phyloP scores from a whole-genome alignment of 2,329 filamentous ascomycete species.

The Alternaria tenuissima region DNA sequence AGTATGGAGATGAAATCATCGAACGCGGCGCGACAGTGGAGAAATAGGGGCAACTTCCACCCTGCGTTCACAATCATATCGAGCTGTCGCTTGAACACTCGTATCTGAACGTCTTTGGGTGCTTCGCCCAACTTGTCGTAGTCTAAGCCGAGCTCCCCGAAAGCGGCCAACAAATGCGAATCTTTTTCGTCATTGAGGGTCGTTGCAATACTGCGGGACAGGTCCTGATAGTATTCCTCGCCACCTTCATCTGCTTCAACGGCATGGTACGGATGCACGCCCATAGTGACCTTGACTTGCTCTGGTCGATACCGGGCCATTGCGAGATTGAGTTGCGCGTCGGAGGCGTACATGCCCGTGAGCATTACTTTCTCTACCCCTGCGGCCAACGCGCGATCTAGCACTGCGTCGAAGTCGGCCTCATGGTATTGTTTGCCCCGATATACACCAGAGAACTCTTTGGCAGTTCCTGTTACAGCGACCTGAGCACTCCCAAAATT shows the following conservation, averaged over 20 bases:
- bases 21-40: slow-evolving; percentile 55
- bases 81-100: slow-evolving; percentile 54
- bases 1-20: slow-evolving; percentile 56
- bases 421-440: slow-evolving; percentile 40
- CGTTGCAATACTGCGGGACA: slow-evolving; percentile 33
- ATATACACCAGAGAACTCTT: slow-evolving; percentile 61
- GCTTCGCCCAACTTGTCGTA: slow-evolving; percentile 58
- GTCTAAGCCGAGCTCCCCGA: slow-evolving; percentile 61
- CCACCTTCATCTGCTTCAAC: slow-evolving; percentile 51
- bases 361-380: slow-evolving; percentile 54
- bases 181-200: slow-evolving; percentile 25
- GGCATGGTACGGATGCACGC: slow-evolving; percentile 62
- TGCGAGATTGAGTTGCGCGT: slow-evolving; percentile 45
- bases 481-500: slow-evolving; percentile 25
- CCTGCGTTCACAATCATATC: slow-evolving; percentile 48
- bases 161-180: slow-evolving; percentile 52
- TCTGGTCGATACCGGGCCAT: slow-evolving; percentile 30
- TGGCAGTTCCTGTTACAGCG: slow-evolving; percentile 45
- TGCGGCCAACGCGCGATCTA: slow-evolving; percentile 31
- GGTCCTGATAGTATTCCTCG: slow-evolving; percentile 36
- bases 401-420: slow-evolving; percentile 6
- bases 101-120: slow-evolving; percentile 53
- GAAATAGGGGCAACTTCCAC: slow-evolving; percentile 52
- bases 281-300: slow-evolving; percentile 57
- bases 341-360: slow-evolving; percentile 52